These are phyloP conservation scores for Saccharomyces hybrid DNA, from an alignment of 1,139 yeast genomes.

Conservation along the genomic window DNA sequence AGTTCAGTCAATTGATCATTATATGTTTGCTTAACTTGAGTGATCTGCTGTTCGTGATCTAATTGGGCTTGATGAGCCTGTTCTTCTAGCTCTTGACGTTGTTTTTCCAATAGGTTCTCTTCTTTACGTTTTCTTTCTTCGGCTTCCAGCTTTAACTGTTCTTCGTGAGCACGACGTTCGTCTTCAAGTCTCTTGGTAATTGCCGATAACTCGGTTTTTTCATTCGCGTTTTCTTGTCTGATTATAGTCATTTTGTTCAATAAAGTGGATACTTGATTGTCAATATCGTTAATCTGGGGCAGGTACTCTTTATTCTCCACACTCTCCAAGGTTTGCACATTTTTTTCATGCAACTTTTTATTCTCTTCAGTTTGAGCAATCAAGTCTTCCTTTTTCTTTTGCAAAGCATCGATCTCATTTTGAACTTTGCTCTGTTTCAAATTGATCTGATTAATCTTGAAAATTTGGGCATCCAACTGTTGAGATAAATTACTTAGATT, in stretches of 20 bases:
- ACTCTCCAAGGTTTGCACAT: constrained; percentile 12
- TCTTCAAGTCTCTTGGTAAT: constrained; percentile 26
- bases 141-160: constrained; percentile 21
- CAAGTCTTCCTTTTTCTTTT: constrained; percentile 15
- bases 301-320: constrained; percentile 22
- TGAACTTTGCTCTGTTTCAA: constrained; percentile 19
- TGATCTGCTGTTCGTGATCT: constrained; percentile 22
- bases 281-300: constrained; percentile 21
- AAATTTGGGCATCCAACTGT: constrained; percentile 26
- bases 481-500: constrained; percentile 20
- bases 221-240: constrained; percentile 27
- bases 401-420: constrained; percentile 18
- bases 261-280: constrained; percentile 16
- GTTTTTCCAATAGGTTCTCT: constrained; percentile 20
- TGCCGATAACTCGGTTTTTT: constrained; percentile 21
- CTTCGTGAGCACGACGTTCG: constrained; percentile 24
- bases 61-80: constrained; percentile 15
- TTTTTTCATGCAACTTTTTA: constrained; percentile 15
- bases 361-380: constrained; percentile 17
- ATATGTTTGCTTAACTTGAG: constrained; percentile 15
- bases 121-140: constrained; percentile 24
- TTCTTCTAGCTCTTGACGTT: constrained; percentile 20
- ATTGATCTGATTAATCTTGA: constrained; percentile 20
- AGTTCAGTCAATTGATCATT: constrained; percentile 13
- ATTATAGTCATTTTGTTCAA: constrained; percentile 20